Evolutionary conservation across 352 stramenopile species (phyloP).

Genomic region (Peronospora farinosa): DNA sequence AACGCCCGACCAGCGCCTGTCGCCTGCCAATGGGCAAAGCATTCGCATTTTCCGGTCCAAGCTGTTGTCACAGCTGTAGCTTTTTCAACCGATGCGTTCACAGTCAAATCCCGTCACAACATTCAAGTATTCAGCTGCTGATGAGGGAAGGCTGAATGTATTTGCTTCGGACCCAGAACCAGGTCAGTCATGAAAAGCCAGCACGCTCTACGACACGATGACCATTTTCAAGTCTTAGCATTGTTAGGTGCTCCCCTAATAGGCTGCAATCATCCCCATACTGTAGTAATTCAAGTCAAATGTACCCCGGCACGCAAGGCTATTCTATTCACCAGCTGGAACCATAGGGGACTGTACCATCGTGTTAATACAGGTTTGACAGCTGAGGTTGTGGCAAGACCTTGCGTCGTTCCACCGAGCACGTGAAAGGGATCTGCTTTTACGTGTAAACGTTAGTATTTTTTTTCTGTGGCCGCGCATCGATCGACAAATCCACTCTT

Average conservation of each 20-base stretch:
- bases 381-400: slow-evolving; percentile 10
- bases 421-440: slow-evolving; percentile 22
- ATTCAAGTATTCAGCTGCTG: neutral
- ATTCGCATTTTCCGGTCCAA: no score
- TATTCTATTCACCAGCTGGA: slow-evolving; percentile 13
- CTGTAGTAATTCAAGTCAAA: slow-evolving; percentile 3
- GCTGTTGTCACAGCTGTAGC: no score
- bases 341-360: slow-evolving; percentile 6
- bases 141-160: neutral
- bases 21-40: no score
- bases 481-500: slow-evolving; percentile 4
- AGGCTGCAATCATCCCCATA: neutral
- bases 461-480: slow-evolving; percentile 15
- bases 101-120: no score
- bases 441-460: slow-evolving; percentile 21
- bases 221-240: slow-evolving; percentile 2
- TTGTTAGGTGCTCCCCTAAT: neutral
- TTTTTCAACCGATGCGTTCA: no score
- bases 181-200: slow-evolving; percentile 5
- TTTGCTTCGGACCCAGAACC: neutral
- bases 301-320: slow-evolving; percentile 1
- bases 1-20: no score
- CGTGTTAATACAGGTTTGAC: neutral
- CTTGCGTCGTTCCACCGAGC: slow-evolving; percentile 3
- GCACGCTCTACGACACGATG: slow-evolving; percentile 3